phyloP scores from a whole-genome alignment of 345 rosid genomes.

The Eucalyptus paniculata region DNA sequence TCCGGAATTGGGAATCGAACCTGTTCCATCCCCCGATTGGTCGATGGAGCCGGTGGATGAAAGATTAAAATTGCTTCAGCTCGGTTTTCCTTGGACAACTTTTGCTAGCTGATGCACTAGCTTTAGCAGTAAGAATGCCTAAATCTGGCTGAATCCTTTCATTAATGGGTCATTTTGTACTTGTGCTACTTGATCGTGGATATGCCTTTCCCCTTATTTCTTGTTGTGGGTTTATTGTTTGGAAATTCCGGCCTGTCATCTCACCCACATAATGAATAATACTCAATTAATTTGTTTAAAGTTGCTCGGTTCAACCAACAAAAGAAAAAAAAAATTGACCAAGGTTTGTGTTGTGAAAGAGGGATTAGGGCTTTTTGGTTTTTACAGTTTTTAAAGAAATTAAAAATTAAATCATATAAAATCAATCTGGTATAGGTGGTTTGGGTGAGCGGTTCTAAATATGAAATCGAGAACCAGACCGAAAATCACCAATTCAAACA shows the following conservation, averaged over 20 bases:
- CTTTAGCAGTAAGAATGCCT: not conserved
- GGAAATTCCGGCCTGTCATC: not conserved
- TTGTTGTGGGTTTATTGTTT: not conserved
- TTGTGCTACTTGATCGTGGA: not conserved
- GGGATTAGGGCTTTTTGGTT: not conserved
- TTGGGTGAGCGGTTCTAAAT: not conserved
- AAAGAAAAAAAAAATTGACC: not conserved
- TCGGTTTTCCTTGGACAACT: not conserved
- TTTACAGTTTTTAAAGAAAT: no score
- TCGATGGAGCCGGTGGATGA: not conserved
- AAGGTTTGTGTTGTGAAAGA: not conserved
- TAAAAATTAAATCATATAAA: no score
- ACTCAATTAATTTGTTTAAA: not conserved
- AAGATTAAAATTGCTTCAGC: not conserved
- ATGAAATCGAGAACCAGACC: rapidly evolving
- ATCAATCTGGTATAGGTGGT: rapidly evolving
- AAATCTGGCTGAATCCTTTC: not conserved
- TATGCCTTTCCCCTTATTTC: not conserved
- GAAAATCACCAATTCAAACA: no score
- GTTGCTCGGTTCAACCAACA: not conserved
- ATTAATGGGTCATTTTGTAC: not conserved
- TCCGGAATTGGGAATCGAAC: not conserved
- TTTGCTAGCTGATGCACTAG: not conserved
- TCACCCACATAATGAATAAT: not conserved
- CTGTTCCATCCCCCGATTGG: not conserved